Base-by-base conservation (phyloP, 2,329 filamentous ascomycete species). In the Elsinoe australis region DNA sequence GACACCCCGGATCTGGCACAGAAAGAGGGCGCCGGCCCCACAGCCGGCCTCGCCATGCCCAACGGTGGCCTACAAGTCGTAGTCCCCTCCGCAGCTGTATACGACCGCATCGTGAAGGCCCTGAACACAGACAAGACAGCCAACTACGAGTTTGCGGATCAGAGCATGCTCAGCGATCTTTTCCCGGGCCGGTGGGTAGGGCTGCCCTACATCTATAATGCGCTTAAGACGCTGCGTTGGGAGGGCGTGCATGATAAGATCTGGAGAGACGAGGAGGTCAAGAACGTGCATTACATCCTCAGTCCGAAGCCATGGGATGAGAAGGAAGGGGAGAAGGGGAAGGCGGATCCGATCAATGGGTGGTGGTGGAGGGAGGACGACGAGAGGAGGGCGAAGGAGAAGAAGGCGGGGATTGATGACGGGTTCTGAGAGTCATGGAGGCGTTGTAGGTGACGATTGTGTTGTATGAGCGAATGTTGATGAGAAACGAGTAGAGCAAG, bases 241-340 rank as follows among this genome's bases (percentile, higher is more conserved):
- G 62, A 73, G 53, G 72, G 71, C 7, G 74, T 79, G 49, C 77
- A 80, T 56, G 67, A 73, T 54, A 64, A 68, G 21, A 80, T 82
- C 49, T 82, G 78, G 78, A 64, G 70, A 51, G 78, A 82, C 53
- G 71, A 74, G 14, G 59, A 71, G 55, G 74, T 81, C 15, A 80
- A 80, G 65, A 81, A 80, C 55, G 66, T 81, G 8, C 78, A 82
- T 59, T 81, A 78, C 56, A 74, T 82, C 32, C 58, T 82, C 49
- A 74, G 69, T 44, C 76, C 77, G 24, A 82, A 82, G 64, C 78
- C 78, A 3, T 82, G 78, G 78, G 75, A 81, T 52, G 76, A 80
- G 61, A 67, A 62, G 47, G 57, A 62, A 10, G 61, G 61, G 36
- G 56, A 66, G 49, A 63, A 58, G 47, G 66, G 63, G 6, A 62